Evolutionary conservation across 495 filamentous ascomycete genomes (phyloP).

Genomic region (Penicillium desertorum): DNA sequence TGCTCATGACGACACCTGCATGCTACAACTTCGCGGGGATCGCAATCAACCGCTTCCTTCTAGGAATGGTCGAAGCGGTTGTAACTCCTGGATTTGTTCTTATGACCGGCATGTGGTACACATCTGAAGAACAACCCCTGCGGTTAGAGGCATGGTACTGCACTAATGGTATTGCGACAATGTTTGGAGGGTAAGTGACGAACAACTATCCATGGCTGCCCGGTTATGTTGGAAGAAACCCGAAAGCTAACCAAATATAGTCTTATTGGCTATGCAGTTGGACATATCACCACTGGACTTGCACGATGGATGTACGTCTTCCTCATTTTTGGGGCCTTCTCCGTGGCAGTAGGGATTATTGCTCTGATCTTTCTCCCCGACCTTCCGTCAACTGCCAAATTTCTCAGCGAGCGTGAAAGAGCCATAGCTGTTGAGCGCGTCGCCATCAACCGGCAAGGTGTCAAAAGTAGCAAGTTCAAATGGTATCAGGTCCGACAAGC

Average conservation of each 20-base stretch:
- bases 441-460: constrained; percentile 41
- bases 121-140: constrained; percentile 52
- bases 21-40: constrained; percentile 46
- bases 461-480: constrained; percentile 51
- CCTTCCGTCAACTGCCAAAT: constrained; percentile 45
- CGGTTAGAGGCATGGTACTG: constrained; percentile 55
- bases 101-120: constrained; percentile 60
- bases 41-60: constrained; percentile 47
- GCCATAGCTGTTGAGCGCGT: constrained; percentile 48
- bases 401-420: constrained; percentile 42
- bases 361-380: constrained; percentile 44
- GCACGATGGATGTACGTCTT: constrained; percentile 52
- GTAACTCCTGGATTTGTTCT: constrained; percentile 59
- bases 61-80: constrained; percentile 55
- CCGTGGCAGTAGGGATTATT: constrained; percentile 35
- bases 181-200: constrained; percentile 49
- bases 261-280: constrained; percentile 55
- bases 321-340: constrained; percentile 47
- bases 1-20: constrained; percentile 43
- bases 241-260: constrained; percentile 21
- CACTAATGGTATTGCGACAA: constrained; percentile 56
- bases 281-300: constrained; percentile 46
- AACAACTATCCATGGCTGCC: background rate
- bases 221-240: background rate
- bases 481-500: constrained; percentile 50